Conservation (phyloP, 768 basidiomycete species). For the Nevesoporus exiguus region DNA sequence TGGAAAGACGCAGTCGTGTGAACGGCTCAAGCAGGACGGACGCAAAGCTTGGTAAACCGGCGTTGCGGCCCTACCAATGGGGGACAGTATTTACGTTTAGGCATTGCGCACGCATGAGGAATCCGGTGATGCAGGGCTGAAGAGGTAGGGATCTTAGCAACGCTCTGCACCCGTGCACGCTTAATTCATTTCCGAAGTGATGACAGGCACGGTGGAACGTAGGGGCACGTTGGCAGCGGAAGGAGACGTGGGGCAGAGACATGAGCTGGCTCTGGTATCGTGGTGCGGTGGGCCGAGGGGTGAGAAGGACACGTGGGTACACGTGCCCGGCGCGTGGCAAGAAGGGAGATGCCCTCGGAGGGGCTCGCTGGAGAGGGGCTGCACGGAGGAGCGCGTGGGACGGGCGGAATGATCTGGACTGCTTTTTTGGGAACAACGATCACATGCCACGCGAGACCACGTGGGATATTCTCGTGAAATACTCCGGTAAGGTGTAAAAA, state of each 20-base stretch:
- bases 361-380: not conserved
- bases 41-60: not conserved
- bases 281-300: not conserved
- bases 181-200: constrained; percentile 10
- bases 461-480: constrained; percentile 16
- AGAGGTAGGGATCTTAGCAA: not conserved
- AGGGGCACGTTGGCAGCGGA: not conserved
- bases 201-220: not conserved
- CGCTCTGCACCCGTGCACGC: constrained; percentile 1
- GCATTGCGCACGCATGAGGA: not conserved
- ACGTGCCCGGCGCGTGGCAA: constrained; percentile 14
- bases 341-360: not conserved
- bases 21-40: not conserved
- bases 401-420: not conserved
- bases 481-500: not conserved
- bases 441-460: constrained; percentile 26
- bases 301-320: constrained; percentile 11
- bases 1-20: not conserved
- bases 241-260: not conserved
- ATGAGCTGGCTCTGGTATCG: not conserved
- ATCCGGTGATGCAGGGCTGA: not conserved
- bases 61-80: constrained; percentile 1
- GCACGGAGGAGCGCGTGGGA: not conserved
- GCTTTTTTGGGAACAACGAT: not conserved
- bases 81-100: not conserved